Evolutionary conservation across 176 grass and related monocot genomes (phyloP), one percentile per base, ranked within the genome.

Genomic region (Bonia amplexicaulis): DNA sequence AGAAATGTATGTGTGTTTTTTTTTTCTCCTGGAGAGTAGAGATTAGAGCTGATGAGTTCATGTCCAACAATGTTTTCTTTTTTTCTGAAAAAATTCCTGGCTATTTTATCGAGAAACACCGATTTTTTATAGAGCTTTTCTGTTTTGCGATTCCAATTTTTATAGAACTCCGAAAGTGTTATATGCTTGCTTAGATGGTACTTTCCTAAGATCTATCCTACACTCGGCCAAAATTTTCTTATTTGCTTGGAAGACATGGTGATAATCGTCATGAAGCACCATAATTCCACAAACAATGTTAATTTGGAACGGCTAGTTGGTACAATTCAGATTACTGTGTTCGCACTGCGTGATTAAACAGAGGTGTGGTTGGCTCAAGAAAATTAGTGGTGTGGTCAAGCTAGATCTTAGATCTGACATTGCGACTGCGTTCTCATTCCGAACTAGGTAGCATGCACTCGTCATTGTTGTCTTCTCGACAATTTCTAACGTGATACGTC

Each of bases 401-500:
- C 11, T 4, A 23, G 1, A 41, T 37, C 48, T 9, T 31, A 35
- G 61, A 35, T 64, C 63, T 42, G 14, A 8, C 49, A 17, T 69
- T 26, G 48, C 17, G 12, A 16, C 7, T 25, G 0, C 46, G 6
- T 39, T 68, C 17, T 19, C 12, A 68, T 54, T 25, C 25, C 47
- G 45, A 15, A n/a, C 39, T 7, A 7, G 6, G 40, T 9, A 9
- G 40, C 40, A 5, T 37, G 17, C 22, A 47, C 19, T 33, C 25
- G 2, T 64, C 12, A 17, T 22, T 13, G 16, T 52, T 12, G 0
- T 44, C 19, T 31, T 26, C 40, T 66, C 26, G 8, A 73, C 31
- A 39, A 48, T 73, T 62, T 78, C 55, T 63, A 20, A 35, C 44
- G 14, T 9, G 81, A 73, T 49, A 29, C 67, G 29, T 86, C 84